phyloP scores from a whole-genome alignment of 1,284 basidiomycete species.

The Pseudomicrostroma phylloplanum region DNA sequence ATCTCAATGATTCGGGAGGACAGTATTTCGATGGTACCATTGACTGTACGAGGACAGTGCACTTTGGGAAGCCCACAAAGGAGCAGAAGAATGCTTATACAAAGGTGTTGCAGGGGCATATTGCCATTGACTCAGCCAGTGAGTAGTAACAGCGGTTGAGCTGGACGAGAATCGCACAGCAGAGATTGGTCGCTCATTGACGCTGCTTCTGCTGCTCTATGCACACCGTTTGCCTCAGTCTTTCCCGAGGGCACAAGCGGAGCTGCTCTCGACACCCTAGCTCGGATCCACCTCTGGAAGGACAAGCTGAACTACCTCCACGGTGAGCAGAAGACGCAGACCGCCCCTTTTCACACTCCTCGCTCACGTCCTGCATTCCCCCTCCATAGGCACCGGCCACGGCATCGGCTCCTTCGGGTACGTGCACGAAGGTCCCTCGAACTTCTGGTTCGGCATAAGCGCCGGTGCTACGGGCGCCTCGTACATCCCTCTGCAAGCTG shows the following conservation, averaged over 20 bases:
- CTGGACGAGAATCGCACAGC: no score
- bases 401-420: conserved; percentile 41
- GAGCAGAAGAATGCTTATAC: conserved; percentile 46
- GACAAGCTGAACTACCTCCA: conserved; percentile 41
- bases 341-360: no score
- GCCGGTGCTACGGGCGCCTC: conserved; percentile 20
- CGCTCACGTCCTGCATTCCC: not conserved
- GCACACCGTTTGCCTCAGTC: conserved; percentile 12
- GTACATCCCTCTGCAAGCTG: conserved; percentile 2
- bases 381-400: conserved; percentile 26
- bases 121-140: conserved; percentile 21
- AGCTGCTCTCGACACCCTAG: conserved; percentile 35
- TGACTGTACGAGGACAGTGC: conserved; percentile 44
- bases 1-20: conserved; percentile 42
- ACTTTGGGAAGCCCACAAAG: conserved; percentile 39
- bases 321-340: conserved; percentile 11
- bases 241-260: conserved; percentile 45
- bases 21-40: conserved; percentile 48
- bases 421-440: conserved; percentile 44
- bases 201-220: conserved; percentile 12
- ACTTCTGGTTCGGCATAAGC: conserved; percentile 32
- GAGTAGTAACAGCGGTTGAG: no score
- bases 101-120: conserved; percentile 44
- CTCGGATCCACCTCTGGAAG: conserved; percentile 36
- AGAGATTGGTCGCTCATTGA: not conserved